Base-by-base conservation (phyloP, 148 eudicot genomes). In the Fallopia convolvulus region DNA sequence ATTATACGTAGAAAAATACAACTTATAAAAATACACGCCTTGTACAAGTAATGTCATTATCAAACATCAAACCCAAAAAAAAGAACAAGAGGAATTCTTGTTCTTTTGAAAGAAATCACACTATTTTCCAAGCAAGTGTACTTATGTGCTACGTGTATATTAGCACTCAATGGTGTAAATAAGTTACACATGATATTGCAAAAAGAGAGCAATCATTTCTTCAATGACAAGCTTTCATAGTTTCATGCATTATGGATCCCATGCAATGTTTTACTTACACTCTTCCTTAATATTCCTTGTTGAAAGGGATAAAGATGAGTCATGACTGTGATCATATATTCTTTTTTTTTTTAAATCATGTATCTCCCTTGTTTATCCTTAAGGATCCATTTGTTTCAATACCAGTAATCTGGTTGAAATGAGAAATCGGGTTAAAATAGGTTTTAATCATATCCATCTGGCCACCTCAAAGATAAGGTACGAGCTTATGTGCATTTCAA, bases 151-250 rank as follows among this genome's bases (percentile, higher is more conserved):
- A 48, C 50, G 50, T 48, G 15, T 11, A 48, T 47, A 47, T 47
- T 47, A 47, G 46, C 6, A 8, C 10, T 6, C 46, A 42, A 6
- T 20, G 61, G 23, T 56, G 61, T 56, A 56, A 56, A 56, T 26
- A 26, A 21, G 33, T 6, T n/a, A 14, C 30, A 61, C 39, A 8
- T 61, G 2, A 8, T 61, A 26, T 26, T 63, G 70, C 17, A 66
- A 66, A 66, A 68, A 66, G 12, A 3, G 44, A 14, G 12, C 72
- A 68, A 36, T 68, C 72, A 68, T 68, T 68, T 68, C 72, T 61
- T 68, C 72, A 68, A 68, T 68, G 21, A 68, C 46, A 17, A 68
- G 72, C 72, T 26, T 26, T 26, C 30, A 26, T 26, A 26, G 30
- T 1, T 68, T 36, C 46, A 30, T 8, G 36, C 15, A 61, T 61